Evolutionary conservation across 176 grass and related monocot species (phyloP).

Genomic region (Elaeis guineensis): DNA sequence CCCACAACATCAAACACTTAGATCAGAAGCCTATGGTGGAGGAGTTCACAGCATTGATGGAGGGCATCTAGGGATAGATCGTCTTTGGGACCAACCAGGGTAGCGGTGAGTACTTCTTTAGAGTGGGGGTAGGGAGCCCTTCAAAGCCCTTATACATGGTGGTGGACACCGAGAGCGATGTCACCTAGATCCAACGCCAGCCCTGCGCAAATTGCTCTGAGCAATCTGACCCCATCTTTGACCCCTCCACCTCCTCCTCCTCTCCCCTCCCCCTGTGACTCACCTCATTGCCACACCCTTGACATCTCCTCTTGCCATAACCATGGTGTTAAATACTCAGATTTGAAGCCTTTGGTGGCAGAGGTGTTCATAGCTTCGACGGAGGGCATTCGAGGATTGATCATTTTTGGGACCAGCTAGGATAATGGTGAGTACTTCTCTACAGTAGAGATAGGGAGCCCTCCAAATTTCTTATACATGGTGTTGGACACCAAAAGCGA

Average conservation of each 20-base stretch:
- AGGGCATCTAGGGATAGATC: background rate
- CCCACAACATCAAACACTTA: constrained; percentile 18
- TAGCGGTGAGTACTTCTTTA: background rate
- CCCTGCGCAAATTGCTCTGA: constrained; percentile 90
- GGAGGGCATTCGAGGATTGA: no score
- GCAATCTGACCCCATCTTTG: constrained; percentile 77
- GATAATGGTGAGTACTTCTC: no score
- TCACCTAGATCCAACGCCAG: constrained; percentile 87
- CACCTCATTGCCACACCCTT: background rate
- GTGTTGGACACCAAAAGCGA: no score
- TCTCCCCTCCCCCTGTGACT: background rate
- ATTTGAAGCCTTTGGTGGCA: no score
- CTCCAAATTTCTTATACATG: no score
- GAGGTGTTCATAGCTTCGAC: no score
- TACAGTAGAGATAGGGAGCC: no score
- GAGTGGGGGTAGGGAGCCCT: background rate
- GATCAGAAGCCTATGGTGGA: constrained; percentile 30
- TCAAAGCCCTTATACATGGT: constrained; percentile 56
- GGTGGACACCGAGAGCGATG: constrained; percentile 91
- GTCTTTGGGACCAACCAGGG: background rate
- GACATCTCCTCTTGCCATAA: background rate
- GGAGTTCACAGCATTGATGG: background rate
- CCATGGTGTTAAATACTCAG: no score
- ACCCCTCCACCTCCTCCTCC: constrained; percentile 55
- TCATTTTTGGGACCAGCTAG: no score